Conservation (phyloP, 352 stramenopile genomes). For the Pythium brachiatum region DNA sequence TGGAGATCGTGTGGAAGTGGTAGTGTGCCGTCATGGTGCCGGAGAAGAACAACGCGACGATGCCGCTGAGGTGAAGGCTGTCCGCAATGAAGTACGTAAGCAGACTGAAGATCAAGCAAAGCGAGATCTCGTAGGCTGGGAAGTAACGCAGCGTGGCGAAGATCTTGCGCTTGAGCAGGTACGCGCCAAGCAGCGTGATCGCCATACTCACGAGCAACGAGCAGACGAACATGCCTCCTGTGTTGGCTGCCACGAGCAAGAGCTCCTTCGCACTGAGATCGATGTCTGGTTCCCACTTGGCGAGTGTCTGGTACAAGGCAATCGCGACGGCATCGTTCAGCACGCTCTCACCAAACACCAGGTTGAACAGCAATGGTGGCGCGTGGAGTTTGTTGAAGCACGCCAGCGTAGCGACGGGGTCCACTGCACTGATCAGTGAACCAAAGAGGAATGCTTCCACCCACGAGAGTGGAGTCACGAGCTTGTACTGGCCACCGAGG, state of each 20-base stretch:
- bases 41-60: constrained; percentile 94
- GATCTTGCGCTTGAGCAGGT: constrained; percentile 71
- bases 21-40: constrained; percentile 88
- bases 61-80: constrained; percentile 83
- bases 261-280: constrained; percentile 64
- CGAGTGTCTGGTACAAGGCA: constrained; percentile 91
- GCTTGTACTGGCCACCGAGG: constrained; percentile 48
- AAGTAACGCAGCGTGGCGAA: constrained; percentile 77
- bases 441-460: constrained; percentile 92
- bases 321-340: constrained; percentile 95
- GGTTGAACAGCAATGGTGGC: constrained; percentile 91
- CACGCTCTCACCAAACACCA: constrained; percentile 94
- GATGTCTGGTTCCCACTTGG: constrained; percentile 83
- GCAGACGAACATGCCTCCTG: constrained; percentile 73
- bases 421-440: constrained; percentile 91
- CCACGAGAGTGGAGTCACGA: constrained; percentile 81
- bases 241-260: constrained; percentile 61
- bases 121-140: constrained; percentile 84
- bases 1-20: constrained; percentile 84
- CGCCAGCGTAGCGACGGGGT: constrained; percentile 91
- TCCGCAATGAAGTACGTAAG: constrained; percentile 85
- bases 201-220: constrained; percentile 63
- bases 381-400: constrained; percentile 91
- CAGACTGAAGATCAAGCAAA: constrained; percentile 84
- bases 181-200: constrained; percentile 75